Conservation (phyloP, 306 rosid genomes). For the Cucumis cinereus region DNA sequence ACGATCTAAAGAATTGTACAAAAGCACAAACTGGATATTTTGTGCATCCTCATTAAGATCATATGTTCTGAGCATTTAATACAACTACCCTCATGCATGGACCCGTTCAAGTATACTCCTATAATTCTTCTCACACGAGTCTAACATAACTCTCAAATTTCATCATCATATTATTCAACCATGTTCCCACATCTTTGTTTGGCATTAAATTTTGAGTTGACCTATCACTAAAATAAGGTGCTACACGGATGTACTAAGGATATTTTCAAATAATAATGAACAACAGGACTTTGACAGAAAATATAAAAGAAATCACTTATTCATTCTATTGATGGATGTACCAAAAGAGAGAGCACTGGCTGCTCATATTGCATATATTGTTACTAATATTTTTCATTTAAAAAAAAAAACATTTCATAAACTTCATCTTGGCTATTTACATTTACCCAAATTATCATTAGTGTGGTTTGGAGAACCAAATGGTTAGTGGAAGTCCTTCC, state of each 20-base stretch:
- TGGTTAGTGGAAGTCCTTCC: neutral
- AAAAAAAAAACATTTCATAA: neutral
- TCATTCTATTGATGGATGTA: neutral
- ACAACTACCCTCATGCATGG: too few relatives aligned
- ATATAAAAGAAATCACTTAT: neutral
- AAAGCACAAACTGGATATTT: too few relatives aligned
- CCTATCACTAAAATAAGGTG: too few relatives aligned
- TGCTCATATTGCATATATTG: neutral
- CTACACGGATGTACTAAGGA: too few relatives aligned
- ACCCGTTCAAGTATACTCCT: neutral
- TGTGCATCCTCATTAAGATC: too few relatives aligned
- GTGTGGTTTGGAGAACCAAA: neutral
- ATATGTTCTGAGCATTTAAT: too few relatives aligned
- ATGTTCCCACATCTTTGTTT: too few relatives aligned
- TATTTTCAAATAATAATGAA: too few relatives aligned
- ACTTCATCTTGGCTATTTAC: slow-evolving; percentile 7
- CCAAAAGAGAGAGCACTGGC: neutral
- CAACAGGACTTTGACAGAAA: too few relatives aligned
- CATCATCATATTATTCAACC: neutral
- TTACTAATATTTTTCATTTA: too few relatives aligned
- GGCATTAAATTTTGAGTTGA: too few relatives aligned
- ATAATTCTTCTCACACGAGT: neutral
- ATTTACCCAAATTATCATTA: slow-evolving; percentile 7
- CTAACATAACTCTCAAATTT: neutral
- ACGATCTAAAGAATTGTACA: too few relatives aligned